Conservation (phyloP, 495 filamentous ascomycete genomes). For the Talaromyces trachyspermus region DNA sequence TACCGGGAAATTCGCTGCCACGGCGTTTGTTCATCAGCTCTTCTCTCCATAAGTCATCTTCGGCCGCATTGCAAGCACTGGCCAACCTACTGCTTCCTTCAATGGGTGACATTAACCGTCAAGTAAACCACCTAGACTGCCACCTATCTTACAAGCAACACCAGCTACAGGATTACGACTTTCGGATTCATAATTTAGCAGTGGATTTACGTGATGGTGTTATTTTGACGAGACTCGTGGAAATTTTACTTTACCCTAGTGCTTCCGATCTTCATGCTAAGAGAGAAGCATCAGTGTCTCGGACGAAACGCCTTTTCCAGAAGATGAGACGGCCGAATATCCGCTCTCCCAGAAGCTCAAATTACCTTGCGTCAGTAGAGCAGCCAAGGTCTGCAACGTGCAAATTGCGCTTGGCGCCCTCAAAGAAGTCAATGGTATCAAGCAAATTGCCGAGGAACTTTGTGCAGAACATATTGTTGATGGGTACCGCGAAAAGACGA, state of each 20-base stretch:
- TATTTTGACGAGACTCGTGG: slow-evolving; percentile 51
- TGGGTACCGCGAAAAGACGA: slow-evolving; percentile 60
- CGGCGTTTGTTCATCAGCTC: slow-evolving; percentile 37
- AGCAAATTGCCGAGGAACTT: slow-evolving; percentile 27
- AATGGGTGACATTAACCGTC: slow-evolving; percentile 48
- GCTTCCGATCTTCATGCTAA: slow-evolving; percentile 11
- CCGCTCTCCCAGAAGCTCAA: slow-evolving; percentile 53
- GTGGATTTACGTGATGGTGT: slow-evolving; percentile 60
- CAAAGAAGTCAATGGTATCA: slow-evolving; percentile 27
- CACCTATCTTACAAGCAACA: slow-evolving; percentile 46
- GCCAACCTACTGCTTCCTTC: slow-evolving; percentile 49
- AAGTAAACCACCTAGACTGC: slow-evolving; percentile 51
- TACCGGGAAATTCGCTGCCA: slow-evolving; percentile 21
- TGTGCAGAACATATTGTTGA: slow-evolving; percentile 57
- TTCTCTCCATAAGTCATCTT: slow-evolving; percentile 51
- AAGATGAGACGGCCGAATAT: slow-evolving; percentile 17
- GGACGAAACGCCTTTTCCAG: slow-evolving; percentile 3
- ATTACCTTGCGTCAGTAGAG: slow-evolving; percentile 48
- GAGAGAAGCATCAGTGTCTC: slow-evolving; percentile 15
- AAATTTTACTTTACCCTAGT: slow-evolving; percentile 46
- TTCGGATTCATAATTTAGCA: slow-evolving; percentile 52
- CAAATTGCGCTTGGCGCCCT: slow-evolving; percentile 51
- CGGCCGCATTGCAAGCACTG: slow-evolving; percentile 45
- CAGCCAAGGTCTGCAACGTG: slow-evolving; percentile 55
- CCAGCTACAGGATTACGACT: slow-evolving; percentile 52